Conservation (phyloP, 805 yeast genomes). For the Teunomyces tritomae region DNA sequence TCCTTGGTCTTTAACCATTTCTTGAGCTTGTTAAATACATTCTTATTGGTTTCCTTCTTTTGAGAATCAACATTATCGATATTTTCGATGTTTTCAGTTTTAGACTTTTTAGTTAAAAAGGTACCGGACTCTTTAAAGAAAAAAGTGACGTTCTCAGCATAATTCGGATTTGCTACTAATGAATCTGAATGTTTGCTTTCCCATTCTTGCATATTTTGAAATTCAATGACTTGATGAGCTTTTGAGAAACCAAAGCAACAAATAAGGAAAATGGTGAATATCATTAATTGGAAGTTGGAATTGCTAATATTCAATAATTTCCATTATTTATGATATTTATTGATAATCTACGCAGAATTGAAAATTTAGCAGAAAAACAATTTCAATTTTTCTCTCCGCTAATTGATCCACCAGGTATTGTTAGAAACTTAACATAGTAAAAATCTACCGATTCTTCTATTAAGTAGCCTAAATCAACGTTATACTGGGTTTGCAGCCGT, state of each 20-base stretch:
- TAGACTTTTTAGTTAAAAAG: background rate
- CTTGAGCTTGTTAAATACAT: background rate
- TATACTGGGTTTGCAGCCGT: background rate
- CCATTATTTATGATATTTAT: background rate
- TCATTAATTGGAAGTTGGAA: background rate
- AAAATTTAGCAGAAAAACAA: background rate
- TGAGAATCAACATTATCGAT: background rate
- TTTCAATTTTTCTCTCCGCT: background rate
- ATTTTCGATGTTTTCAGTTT: background rate
- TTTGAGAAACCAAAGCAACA: background rate
- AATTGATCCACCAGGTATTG: too few species aligned
- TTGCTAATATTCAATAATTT: background rate
- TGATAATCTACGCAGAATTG: background rate
- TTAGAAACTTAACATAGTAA: too few species aligned
- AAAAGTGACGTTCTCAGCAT: slow-evolving; percentile 1
- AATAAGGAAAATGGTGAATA: background rate
- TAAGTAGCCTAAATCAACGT: background rate
- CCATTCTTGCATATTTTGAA: slow-evolving; percentile 1
- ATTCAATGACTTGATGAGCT: background rate
- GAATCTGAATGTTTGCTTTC: background rate
- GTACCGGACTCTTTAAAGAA: slow-evolving; percentile 4
- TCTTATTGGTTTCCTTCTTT: background rate
- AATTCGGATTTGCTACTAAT: background rate
- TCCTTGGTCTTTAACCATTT: background rate
- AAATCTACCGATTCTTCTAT: background rate